Percentiles rank a stretch among this genome's conserved stretches.
Conservation (phyloP, 768 basidiomycete species). For the Termitomyces sp. region DNA sequence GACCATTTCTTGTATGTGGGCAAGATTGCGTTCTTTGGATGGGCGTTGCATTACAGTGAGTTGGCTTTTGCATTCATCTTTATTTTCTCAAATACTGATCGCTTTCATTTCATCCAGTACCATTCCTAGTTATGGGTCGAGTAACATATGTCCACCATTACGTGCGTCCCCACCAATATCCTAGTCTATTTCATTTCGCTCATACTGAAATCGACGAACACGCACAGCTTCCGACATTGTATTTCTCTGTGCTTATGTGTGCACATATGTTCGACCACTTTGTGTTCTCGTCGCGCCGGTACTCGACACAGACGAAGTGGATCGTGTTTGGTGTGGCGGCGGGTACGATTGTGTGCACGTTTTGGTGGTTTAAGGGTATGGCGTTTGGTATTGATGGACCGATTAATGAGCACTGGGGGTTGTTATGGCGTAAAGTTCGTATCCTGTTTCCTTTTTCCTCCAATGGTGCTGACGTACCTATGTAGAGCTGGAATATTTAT, state of each 20-base stretch:
- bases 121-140: slow-evolving; percentile 97
- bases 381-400: slow-evolving; percentile 94
- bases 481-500: slow-evolving; percentile 32
- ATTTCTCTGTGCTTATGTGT: slow-evolving; percentile 91
- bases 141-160: slow-evolving; percentile 97
- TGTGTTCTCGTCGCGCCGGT: slow-evolving; percentile 73
- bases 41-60: slow-evolving; percentile 88
- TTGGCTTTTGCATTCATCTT: slow-evolving; percentile 6
- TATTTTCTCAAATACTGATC: neutral
- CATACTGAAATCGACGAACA: slow-evolving; percentile 1
- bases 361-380: slow-evolving; percentile 93
- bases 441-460: neutral
- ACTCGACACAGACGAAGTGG: slow-evolving; percentile 61
- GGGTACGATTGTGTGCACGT: slow-evolving; percentile 62
- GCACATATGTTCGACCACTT: slow-evolving; percentile 92
- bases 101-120: slow-evolving; percentile 46
- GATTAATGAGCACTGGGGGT: slow-evolving; percentile 72
- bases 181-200: neutral
- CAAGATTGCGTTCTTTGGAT: slow-evolving; percentile 89
- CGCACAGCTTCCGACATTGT: slow-evolving; percentile 85
- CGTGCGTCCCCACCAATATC: slow-evolving; percentile 42
- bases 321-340: slow-evolving; percentile 68
- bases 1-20: slow-evolving; percentile 91
- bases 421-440: slow-evolving; percentile 70
- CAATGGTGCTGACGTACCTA: neutral